phyloP scores from a whole-genome alignment of 2,329 filamentous ascomycete genomes.

The Paraconiothyrium sp. region DNA sequence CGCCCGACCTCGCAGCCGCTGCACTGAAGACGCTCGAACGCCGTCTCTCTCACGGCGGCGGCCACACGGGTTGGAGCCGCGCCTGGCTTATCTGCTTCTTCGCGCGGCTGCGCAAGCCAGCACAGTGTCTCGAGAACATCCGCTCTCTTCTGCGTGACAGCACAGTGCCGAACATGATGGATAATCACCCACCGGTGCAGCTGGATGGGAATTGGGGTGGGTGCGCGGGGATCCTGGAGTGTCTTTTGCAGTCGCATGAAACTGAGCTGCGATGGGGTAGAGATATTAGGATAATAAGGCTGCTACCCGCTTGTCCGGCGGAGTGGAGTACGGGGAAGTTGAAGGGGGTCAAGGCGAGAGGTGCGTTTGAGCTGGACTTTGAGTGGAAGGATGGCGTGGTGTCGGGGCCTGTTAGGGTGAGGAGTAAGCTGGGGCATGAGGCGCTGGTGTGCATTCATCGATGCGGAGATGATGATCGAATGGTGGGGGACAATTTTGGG shows the following conservation, averaged over 20 bases:
- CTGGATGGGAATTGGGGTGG: constrained; percentile 63
- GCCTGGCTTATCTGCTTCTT: constrained; percentile 62
- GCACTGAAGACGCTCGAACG: constrained; percentile 46
- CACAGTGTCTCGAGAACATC: constrained; percentile 51
- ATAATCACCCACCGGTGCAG: constrained; percentile 52
- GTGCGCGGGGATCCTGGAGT: constrained; percentile 59
- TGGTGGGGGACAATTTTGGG: not conserved
- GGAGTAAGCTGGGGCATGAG: not conserved
- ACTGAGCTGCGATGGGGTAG: not conserved
- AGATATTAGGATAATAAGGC: not conserved
- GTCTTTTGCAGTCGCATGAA: constrained; percentile 52
- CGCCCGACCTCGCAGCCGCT: constrained; percentile 44
- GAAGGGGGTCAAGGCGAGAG: not conserved
- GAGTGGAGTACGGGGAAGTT: not conserved
- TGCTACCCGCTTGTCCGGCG: constrained; percentile 1
- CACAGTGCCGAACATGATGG: constrained; percentile 57
- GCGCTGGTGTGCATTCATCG: not conserved
- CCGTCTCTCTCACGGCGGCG: constrained; percentile 36
- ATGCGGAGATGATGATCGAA: not conserved
- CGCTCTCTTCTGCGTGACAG: constrained; percentile 52
- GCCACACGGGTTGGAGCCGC: constrained; percentile 63
- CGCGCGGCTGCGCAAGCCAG: constrained; percentile 55
- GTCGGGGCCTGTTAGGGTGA: not conserved
- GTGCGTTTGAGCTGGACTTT: not conserved
- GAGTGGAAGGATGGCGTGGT: constrained; percentile 6